Evolutionary conservation across 2,329 filamentous ascomycete species (phyloP).

Genomic region (Paraphoma chrysanthemicola): DNA sequence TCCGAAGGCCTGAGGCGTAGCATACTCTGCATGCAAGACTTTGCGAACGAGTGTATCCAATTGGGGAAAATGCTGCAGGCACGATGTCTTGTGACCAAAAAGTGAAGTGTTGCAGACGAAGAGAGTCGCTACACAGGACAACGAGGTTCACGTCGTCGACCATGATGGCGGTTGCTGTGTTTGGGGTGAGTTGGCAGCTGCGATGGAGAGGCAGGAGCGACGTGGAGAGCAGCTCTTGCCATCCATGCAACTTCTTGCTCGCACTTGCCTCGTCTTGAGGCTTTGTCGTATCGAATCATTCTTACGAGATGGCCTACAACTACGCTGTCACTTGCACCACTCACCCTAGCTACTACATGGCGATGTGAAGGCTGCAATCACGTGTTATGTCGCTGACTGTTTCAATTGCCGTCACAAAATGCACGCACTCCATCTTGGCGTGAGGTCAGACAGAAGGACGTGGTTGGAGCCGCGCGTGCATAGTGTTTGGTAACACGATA

Average conservation of each 20-base stretch:
- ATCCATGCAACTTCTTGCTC: neutral
- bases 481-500: constrained; percentile 32
- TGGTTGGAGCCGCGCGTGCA: constrained; percentile 14
- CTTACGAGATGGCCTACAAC: too few species aligned
- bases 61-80: constrained; percentile 9
- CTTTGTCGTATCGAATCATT: too few species aligned
- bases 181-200: neutral
- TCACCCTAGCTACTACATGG: too few species aligned
- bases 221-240: neutral
- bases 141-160: neutral
- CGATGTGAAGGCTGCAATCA: too few species aligned
- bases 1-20: constrained; percentile 46
- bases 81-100: constrained; percentile 20
- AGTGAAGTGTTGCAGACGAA: constrained; percentile 8
- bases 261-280: neutral
- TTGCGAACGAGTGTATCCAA: constrained; percentile 11
- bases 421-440: too few species aligned
- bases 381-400: too few species aligned
- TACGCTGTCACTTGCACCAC: too few species aligned
- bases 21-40: constrained; percentile 31
- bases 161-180: neutral
- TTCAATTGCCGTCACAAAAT: too few species aligned
- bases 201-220: neutral
- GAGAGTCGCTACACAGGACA: neutral
- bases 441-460: neutral